Evolutionary conservation across 768 basidiomycete species (phyloP).

Genomic region (Arthromyces matolae): DNA sequence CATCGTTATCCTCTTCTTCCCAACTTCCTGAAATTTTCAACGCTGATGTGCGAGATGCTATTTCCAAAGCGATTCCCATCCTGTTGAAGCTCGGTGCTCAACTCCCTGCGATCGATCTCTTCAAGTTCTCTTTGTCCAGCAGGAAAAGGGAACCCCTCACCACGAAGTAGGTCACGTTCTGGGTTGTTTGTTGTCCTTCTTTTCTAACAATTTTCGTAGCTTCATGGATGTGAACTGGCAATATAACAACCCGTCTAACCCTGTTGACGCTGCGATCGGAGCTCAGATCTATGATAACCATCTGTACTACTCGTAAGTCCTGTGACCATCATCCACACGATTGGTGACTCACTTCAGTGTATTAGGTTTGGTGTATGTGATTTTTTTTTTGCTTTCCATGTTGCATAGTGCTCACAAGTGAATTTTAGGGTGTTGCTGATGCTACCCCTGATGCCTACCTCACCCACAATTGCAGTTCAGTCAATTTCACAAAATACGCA

Average conservation of each 20-base stretch:
- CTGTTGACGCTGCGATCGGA: conserved; percentile 62
- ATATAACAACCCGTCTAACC: conserved; percentile 63
- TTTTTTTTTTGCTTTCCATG: neutral
- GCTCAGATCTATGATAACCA: conserved; percentile 79
- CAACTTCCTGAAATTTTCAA: conserved; percentile 21
- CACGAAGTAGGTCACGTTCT: conserved; percentile 33
- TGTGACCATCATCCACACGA: neutral
- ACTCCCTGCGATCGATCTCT: conserved; percentile 19
- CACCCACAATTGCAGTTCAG: conserved; percentile 65
- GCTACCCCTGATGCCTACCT: conserved; percentile 63
- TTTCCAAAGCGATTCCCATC: conserved; percentile 36
- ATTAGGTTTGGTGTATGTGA: conserved; percentile 54
- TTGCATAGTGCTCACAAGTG: conserved; percentile 3
- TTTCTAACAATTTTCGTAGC: conserved; percentile 31
- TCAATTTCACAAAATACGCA: neutral
- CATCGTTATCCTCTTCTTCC: conserved; percentile 17
- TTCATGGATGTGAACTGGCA: conserved; percentile 87
- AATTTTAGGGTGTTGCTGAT: conserved; percentile 62
- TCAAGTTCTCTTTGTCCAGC: conserved; percentile 11
- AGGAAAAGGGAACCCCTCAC: conserved; percentile 22
- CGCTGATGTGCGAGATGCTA: conserved; percentile 24
- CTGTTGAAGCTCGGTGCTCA: conserved; percentile 28
- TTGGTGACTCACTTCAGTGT: conserved; percentile 1
- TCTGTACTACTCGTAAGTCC: conserved; percentile 65
- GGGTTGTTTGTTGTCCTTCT: conserved; percentile 4